Conservation (phyloP, 2,329 filamentous ascomycete species). For the Chaetomiaceae sp. region DNA sequence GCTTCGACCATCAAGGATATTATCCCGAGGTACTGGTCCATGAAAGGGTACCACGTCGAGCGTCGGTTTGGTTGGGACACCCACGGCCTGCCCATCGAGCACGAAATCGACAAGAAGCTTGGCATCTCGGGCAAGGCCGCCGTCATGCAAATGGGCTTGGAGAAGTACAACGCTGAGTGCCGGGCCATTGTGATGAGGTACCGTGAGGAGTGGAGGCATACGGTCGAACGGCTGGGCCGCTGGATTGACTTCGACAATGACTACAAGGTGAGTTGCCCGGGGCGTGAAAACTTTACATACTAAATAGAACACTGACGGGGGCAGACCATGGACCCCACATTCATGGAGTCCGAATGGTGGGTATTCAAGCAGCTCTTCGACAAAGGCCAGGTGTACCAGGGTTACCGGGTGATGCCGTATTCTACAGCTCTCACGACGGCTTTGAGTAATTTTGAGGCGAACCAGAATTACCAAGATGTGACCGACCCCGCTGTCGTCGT, state of each 20-base stretch:
- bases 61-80: slow-evolving; percentile 93
- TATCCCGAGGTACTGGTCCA: slow-evolving; percentile 93
- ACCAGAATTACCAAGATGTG: slow-evolving; percentile 91
- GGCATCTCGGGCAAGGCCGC: slow-evolving; percentile 80
- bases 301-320: slow-evolving; percentile 16
- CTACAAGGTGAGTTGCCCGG: slow-evolving; percentile 62
- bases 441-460: slow-evolving; percentile 88
- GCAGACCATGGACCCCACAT: slow-evolving; percentile 86
- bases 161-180: slow-evolving; percentile 88
- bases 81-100: slow-evolving; percentile 90
- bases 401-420: slow-evolving; percentile 91
- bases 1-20: slow-evolving; percentile 97
- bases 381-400: slow-evolving; percentile 84
- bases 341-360: slow-evolving; percentile 98
- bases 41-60: slow-evolving; percentile 92
- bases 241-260: slow-evolving; percentile 99
- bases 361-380: slow-evolving; percentile 91
- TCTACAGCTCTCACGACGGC: slow-evolving; percentile 86
- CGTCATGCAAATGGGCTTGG: slow-evolving; percentile 79
- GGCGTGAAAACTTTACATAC: not conserved
- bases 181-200: slow-evolving; percentile 91
- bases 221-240: slow-evolving; percentile 81
- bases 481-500: slow-evolving; percentile 88
- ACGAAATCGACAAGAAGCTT: slow-evolving; percentile 95
- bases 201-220: slow-evolving; percentile 78